Conservation (phyloP, 345 rosid genomes). For the Litchi chinensis region DNA sequence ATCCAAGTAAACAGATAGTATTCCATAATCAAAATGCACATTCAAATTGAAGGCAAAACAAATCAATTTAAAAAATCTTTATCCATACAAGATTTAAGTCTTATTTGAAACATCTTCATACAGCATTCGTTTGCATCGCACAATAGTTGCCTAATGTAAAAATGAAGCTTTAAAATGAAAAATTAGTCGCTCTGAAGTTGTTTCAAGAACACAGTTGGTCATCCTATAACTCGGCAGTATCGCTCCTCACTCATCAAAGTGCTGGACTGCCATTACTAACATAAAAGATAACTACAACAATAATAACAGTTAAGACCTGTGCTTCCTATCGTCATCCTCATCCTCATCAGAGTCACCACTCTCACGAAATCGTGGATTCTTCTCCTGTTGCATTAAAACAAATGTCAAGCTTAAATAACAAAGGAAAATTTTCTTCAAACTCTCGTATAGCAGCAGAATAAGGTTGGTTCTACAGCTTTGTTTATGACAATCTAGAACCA, state of each 20-base stretch:
- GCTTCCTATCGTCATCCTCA: constrained; percentile 76
- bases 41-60: neutral
- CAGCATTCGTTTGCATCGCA: neutral
- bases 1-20: neutral
- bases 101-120: constrained; percentile 1
- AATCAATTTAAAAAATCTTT: neutral
- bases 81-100: neutral
- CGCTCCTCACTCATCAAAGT: neutral
- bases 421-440: neutral
- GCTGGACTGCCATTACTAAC: neutral
- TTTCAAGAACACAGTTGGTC: neutral
- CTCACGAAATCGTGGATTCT: constrained; percentile 98
- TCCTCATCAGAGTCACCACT: constrained; percentile 96
- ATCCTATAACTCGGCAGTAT: neutral
- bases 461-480: neutral
- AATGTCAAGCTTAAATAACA: neutral
- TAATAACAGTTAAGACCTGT: constrained; percentile 35
- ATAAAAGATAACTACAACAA: neutral
- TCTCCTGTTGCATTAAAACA: constrained; percentile 60
- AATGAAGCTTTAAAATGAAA: neutral
- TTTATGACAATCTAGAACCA: neutral
- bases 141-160: neutral
- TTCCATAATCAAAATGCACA: neutral
- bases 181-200: neutral
- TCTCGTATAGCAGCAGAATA: neutral